phyloP scores from a whole-genome alignment of 176 grass and related monocot genomes.

The Zoysia pacifica region DNA sequence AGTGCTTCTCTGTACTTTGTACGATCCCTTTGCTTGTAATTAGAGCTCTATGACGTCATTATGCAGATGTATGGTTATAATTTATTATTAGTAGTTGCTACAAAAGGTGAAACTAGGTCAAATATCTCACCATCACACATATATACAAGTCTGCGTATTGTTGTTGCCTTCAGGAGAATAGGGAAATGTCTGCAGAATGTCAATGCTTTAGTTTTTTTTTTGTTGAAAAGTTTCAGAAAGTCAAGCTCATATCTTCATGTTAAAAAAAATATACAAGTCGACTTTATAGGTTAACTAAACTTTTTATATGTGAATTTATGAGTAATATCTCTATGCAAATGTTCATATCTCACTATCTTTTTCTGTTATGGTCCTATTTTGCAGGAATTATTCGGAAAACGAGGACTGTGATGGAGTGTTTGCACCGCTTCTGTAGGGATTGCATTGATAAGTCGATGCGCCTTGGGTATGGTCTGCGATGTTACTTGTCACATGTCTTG shows the following conservation, averaged over 20 bases:
- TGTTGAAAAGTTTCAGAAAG: not conserved
- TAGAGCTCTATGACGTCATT: constrained; percentile 8
- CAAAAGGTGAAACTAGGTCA: constrained; percentile 23
- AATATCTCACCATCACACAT: not conserved
- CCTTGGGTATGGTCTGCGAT: constrained; percentile 63
- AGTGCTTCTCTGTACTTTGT: constrained; percentile 14
- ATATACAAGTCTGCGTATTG: not conserved
- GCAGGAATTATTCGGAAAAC: constrained; percentile 83
- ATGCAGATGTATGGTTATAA: not conserved
- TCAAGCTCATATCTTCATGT: not conserved
- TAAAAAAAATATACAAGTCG: not conserved
- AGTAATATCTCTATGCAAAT: constrained; percentile 20
- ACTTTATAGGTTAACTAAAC: constrained; percentile 10
- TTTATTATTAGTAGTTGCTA: constrained; percentile 13
- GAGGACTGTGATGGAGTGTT: constrained; percentile 88
- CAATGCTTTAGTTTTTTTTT: not conserved
- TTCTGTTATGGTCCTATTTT: constrained; percentile 41
- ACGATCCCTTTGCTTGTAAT: constrained; percentile 18
- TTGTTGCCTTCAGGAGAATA: constrained; percentile 1
- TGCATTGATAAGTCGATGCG: constrained; percentile 95
- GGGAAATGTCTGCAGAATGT: not conserved
- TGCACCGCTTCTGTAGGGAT: constrained; percentile 89
- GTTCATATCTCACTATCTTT: constrained; percentile 24
- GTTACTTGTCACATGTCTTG: constrained; percentile 28
- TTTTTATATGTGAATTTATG: constrained; percentile 38